Evolutionary conservation across 192 early-diverging fungal species (phyloP), one percentile per base, ranked within the genome.

Genomic region (Podila epicladia): DNA sequence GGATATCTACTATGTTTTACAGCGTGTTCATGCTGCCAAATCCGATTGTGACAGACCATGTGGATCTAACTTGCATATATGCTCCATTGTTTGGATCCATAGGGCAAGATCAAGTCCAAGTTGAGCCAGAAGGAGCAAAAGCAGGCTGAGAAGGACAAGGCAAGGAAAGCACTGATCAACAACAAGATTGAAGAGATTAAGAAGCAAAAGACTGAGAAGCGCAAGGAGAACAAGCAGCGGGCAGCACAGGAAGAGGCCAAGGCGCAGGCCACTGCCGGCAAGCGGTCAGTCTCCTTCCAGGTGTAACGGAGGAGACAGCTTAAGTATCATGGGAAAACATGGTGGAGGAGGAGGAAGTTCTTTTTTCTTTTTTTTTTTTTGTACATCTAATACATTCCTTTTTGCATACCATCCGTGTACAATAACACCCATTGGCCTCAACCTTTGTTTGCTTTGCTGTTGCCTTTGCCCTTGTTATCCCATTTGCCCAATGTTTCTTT

Each of bases 61-160:
- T 45, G 41, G 15, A 45, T 45, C 41, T 45, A 45, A 45, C 41
- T 8, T 45, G 41, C 9, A 2, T 37, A 9, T 2, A 9, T 45
- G 1, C 41, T 45, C 41, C 7, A 48, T 19, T 48, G 26, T 9
- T n/a, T 8, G 35, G 33, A 38, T 3, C 5, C 32, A 22, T 33
- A 78, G 75, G 75, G 75, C 29, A 78, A 78, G 69, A 67, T 78
- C 75, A 78, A 78, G 65, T 71, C 75, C n/a, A 78, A 78, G 59
- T 0, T 58, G 48, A 67, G 53, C 50, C 49, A 28, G 28, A 78
- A 71, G 50, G 75, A 78, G 63, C 64, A 71, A 49, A 78, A 67
- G 67, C 64, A 66, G 29, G 59, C 64, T 22, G 75, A 78, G 26
- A 71, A 71, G n/a, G 75, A 78, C 1, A 65, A 72, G 50, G 75